Percentiles rank a stretch among this genome's conserved stretches.
Conservation (phyloP, 2,329 filamentous ascomycete species). For the Acrodontium crateriforme region DNA sequence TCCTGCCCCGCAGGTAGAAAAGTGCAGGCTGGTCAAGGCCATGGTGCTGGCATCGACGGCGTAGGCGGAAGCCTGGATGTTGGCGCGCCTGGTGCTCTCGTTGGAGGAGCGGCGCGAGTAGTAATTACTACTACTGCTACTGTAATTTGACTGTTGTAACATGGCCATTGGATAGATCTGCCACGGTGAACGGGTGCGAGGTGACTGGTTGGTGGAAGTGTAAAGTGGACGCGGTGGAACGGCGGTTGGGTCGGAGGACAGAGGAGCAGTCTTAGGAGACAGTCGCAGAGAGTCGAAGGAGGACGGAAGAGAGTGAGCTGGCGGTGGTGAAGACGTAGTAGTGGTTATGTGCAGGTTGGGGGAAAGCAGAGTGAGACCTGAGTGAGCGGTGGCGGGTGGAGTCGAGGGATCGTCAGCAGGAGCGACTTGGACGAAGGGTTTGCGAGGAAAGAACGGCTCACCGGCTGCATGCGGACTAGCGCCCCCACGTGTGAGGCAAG, state of each 20-base stretch:
- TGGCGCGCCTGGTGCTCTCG: slow-evolving; percentile 53
- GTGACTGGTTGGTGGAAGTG: slow-evolving; percentile 5
- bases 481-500: too few species aligned
- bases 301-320: neutral
- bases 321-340: neutral
- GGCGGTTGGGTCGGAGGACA: neutral
- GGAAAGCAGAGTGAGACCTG: too few species aligned
- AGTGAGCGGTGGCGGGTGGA: too few species aligned
- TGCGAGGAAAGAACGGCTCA: too few species aligned
- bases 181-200: slow-evolving; percentile 29
- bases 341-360: too few species aligned
- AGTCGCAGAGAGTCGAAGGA: too few species aligned
- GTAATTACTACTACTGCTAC: slow-evolving; percentile 58
- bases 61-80: slow-evolving; percentile 86
- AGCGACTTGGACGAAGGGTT: too few species aligned
- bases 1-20: slow-evolving; percentile 84
- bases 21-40: slow-evolving; percentile 73
- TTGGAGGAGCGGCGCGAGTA: slow-evolving; percentile 29
- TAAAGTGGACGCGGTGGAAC: neutral
- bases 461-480: too few species aligned
- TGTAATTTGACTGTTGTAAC: slow-evolving; percentile 54
- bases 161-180: slow-evolving; percentile 49
- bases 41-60: slow-evolving; percentile 56
- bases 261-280: too few species aligned
- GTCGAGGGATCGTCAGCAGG: too few species aligned